Evolutionary conservation across 192 early-diverging fungal species (phyloP).

Genomic region (Coemansia sp.): DNA sequence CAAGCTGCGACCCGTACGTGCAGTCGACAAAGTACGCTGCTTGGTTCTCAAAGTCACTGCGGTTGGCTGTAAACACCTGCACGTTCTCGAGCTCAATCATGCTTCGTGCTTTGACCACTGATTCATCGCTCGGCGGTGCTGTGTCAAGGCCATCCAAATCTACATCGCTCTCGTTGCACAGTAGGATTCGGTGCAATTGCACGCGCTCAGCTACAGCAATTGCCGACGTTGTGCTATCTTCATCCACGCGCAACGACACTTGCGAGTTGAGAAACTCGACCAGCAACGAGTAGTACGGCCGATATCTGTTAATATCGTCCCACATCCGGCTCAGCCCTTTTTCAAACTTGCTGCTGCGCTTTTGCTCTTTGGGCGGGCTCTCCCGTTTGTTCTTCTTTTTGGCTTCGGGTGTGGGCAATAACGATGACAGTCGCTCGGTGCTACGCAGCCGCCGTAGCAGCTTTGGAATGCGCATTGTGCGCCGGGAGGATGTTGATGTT

Average conservation of each 20-base stretch:
- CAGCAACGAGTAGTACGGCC: conserved; percentile 45
- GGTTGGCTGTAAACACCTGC: conserved; percentile 52
- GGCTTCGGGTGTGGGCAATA: not conserved
- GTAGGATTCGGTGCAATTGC: conserved; percentile 44
- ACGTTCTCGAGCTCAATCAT: conserved; percentile 54
- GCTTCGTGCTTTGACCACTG: conserved; percentile 56
- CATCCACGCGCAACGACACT: conserved; percentile 53
- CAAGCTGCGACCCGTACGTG: conserved; percentile 41
- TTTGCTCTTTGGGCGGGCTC: not conserved
- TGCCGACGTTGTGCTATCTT: conserved; percentile 40
- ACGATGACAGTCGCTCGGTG: conserved; percentile 18
- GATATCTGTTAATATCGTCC: conserved; percentile 52
- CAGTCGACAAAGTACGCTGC: conserved; percentile 53
- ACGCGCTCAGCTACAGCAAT: conserved; percentile 50
- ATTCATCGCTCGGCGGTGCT: conserved; percentile 41
- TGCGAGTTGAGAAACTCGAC: conserved; percentile 59
- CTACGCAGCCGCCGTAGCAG: conserved; percentile 38
- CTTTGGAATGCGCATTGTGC: conserved; percentile 28
- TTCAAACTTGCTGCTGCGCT: conserved; percentile 45
- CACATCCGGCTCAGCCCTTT: conserved; percentile 40
- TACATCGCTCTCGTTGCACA: conserved; percentile 38
- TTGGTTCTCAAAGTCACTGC: conserved; percentile 44
- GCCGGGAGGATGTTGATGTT: conserved; percentile 27
- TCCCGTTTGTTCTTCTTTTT: not conserved
- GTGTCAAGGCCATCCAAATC: not conserved